These are phyloP conservation scores for Rubroboletus pulcherrimus DNA, from an alignment of 768 basidiomycete species.

Conservation along the genomic window DNA sequence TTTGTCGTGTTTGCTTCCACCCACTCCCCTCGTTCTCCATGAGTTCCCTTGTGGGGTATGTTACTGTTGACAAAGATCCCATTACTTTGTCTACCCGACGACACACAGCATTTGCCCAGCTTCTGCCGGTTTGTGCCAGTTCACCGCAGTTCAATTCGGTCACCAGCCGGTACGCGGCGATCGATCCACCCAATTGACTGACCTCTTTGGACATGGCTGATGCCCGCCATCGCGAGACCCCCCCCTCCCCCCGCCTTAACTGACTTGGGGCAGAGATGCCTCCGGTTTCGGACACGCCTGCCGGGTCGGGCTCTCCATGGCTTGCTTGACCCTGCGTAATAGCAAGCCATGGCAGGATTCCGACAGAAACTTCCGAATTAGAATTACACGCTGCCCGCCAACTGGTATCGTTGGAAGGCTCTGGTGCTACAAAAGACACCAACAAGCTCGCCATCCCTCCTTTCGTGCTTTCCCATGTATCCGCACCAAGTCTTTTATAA, in stretches of 20 bases:
- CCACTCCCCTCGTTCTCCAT: background rate
- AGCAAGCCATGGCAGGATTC: background rate
- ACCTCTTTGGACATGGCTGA: background rate
- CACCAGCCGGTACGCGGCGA: background rate
- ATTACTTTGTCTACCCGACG: background rate
- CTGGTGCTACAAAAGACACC: background rate
- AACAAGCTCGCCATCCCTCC: too few species aligned
- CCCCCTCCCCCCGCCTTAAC: background rate
- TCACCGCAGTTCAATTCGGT: background rate
- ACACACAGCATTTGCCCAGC: background rate
- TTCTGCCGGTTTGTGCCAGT: background rate
- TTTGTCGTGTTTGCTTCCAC: background rate
- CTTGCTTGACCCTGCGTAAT: background rate
- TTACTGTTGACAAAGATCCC: background rate
- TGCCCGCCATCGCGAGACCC: background rate
- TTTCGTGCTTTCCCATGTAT: background rate
- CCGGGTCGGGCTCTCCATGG: background rate
- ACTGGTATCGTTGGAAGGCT: constrained; percentile 9
- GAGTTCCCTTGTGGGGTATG: background rate
- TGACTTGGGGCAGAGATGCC: background rate
- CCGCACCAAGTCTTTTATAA: too few species aligned
- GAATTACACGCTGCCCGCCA: background rate
- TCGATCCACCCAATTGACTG: background rate
- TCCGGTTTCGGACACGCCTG: background rate
- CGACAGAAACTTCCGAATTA: background rate